phyloP scores from a whole-genome alignment of 495 filamentous ascomycete genomes.

The Saxispiralis lemnorum region DNA sequence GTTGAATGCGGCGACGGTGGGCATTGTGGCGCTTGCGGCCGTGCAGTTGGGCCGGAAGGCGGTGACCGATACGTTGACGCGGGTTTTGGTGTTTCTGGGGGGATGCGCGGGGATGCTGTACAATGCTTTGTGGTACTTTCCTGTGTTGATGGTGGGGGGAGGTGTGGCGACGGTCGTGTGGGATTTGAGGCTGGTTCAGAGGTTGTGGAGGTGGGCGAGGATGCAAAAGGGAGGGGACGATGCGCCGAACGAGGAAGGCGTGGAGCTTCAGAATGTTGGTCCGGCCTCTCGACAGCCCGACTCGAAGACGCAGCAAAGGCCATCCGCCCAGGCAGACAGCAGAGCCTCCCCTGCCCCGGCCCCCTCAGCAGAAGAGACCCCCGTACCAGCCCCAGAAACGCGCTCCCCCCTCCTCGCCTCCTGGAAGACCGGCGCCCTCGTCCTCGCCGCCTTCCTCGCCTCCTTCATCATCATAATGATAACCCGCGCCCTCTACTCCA shows the following conservation, averaged over 20 bases:
- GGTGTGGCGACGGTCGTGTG: conserved; percentile 37
- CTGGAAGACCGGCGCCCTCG: conserved; percentile 30
- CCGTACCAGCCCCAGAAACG: conserved; percentile 8
- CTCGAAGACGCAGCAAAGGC: no score
- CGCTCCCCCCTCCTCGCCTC: conserved; percentile 13
- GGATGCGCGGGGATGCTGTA: conserved; percentile 56
- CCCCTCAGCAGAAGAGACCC: no score
- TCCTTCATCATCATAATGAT: conserved; percentile 47
- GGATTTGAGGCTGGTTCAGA: conserved; percentile 40
- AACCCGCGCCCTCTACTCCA: conserved; percentile 31
- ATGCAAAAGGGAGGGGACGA: not conserved
- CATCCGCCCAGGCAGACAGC: not conserved
- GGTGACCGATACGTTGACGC: conserved; percentile 52
- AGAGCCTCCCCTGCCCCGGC: no score
- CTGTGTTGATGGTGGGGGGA: conserved; percentile 47
- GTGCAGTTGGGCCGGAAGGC: conserved; percentile 57
- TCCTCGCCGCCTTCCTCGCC: conserved; percentile 36
- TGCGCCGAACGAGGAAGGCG: conserved; percentile 12
- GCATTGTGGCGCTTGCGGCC: conserved; percentile 61
- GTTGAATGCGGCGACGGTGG: conserved; percentile 62
- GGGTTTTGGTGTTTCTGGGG: conserved; percentile 52
- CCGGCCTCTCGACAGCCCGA: no score
- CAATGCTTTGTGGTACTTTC: conserved; percentile 71
- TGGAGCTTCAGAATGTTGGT: no score
- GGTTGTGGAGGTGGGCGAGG: not conserved